Base-by-base conservation (phyloP, 2,329 filamentous ascomycete genomes). In the Fusarium lateritium region DNA sequence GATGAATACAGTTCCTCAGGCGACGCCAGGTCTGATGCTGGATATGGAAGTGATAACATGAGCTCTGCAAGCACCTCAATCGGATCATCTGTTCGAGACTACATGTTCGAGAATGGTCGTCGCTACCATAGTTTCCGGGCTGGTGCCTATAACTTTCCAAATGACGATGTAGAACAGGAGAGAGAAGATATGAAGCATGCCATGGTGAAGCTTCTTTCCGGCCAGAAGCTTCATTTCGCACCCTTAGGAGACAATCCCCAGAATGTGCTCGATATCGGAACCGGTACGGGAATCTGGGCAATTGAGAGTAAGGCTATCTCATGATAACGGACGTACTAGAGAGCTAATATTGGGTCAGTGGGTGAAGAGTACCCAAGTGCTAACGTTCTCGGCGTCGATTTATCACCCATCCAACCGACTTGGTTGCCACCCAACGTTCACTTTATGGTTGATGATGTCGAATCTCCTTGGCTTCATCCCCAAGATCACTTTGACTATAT, bases 91-190 rank as follows among this genome's bases (percentile, higher is more conserved):
- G 78, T 86, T 24, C 78, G 83, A 43, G 82, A 88, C 63, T 89
- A 86, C 67, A 79, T 81, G 49, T 83, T 80, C 58, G 86, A 88
- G 70, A 88, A 89, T 71, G 87, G 87, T n/a, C 81, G 86, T 24
- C 81, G 87, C 26, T 89, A 89, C 61, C 87, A 88, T 70, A 81
- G 81, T 42, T 87, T 85, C 71, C 80, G 85, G 19, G 84, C 86
- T 58, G 86, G 85, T 7, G 72, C 76, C 13, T 89, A 89, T 70
- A 84, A 84, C 56, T 87, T 89, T 50, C 87, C 88, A 26, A 89
- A 89, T 56, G 88, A 89, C 62, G 87, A 88, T 49, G 77, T 83
- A 7, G 87, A 89, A 76, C 86, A 88, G 73, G 86, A 88, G 67
- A 79, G 86, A 38, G 83, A 88, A 68, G 85, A 88, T 52, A 83